Conservation (phyloP, 1,284 basidiomycete genomes). For the Malassezia equina region DNA sequence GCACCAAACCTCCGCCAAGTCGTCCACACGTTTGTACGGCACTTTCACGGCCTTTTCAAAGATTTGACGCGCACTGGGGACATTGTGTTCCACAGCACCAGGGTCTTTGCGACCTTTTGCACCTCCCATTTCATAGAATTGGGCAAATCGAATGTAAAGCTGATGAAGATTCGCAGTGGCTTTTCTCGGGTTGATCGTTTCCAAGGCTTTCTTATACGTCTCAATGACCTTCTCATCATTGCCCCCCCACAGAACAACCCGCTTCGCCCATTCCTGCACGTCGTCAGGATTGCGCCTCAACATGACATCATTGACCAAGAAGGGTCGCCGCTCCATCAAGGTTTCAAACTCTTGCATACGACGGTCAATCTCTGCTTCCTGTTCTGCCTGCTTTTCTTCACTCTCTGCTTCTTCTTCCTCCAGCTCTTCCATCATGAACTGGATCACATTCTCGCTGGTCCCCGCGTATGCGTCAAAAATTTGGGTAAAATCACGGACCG, state of each 20-base stretch:
- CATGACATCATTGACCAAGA: conserved; percentile 91
- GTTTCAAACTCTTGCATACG: conserved; percentile 90
- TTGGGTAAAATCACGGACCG: conserved; percentile 92
- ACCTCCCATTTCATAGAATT: conserved; percentile 94
- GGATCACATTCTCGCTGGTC: conserved; percentile 82
- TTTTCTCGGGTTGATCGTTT: conserved; percentile 77
- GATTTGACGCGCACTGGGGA: conserved; percentile 78
- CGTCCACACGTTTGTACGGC: conserved; percentile 89
- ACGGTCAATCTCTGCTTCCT: conserved; percentile 72
- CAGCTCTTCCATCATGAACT: conserved; percentile 78
- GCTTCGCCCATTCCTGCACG: conserved; percentile 98
- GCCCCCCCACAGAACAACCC: conserved; percentile 82
- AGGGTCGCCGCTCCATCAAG: conserved; percentile 87
- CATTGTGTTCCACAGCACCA: conserved; percentile 60
- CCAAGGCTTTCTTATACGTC: conserved; percentile 80
- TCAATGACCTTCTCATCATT: conserved; percentile 88
- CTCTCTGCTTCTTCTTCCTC: conserved; percentile 49
- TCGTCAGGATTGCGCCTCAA: conserved; percentile 90
- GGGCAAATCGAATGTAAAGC: conserved; percentile 88
- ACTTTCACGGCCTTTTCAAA: conserved; percentile 83
- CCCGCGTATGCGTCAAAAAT: conserved; percentile 96
- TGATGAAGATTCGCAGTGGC: conserved; percentile 84
- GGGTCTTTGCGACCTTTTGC: conserved; percentile 21
- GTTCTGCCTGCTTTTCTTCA: conserved; percentile 53
- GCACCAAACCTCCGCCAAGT: conserved; percentile 96